These are phyloP conservation scores for Eucalyptus grandis DNA, from an alignment of 345 rosid genomes.

Conservation along the genomic window DNA sequence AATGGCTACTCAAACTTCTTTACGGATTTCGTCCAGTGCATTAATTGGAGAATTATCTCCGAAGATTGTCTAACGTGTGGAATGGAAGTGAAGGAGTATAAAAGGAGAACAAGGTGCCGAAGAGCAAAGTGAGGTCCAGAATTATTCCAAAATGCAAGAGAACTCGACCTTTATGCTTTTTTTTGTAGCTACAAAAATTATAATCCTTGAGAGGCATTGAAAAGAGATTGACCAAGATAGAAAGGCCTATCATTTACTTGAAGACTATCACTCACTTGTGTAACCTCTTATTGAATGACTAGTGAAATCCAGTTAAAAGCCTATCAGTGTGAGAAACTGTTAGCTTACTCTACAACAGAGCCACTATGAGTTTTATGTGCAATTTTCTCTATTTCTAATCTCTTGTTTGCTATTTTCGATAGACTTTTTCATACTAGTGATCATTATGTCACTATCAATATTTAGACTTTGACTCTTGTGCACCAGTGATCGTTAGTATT, in stretches of 20 bases:
- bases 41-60: no score
- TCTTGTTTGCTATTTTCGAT: not conserved
- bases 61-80: no score
- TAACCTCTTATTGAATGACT: no score
- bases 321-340: accelerated
- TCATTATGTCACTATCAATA: not conserved
- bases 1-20: no score
- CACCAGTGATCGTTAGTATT: no score
- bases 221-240: not conserved
- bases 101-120: not conserved
- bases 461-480: no score
- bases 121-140: not conserved
- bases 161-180: not conserved
- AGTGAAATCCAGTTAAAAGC: not conserved
- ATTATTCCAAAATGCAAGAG: not conserved
- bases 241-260: not conserved
- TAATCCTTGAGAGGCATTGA: not conserved
- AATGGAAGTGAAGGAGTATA: not conserved
- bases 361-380: not conserved
- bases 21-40: no score
- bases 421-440: not conserved
- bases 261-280: not conserved
- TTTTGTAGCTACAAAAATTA: not conserved
- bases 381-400: no score
- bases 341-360: not conserved